Evolutionary conservation across 352 stramenopile species (phyloP), one percentile per base, ranked within the genome.

Genomic region (Elongisporangium undulatum): DNA sequence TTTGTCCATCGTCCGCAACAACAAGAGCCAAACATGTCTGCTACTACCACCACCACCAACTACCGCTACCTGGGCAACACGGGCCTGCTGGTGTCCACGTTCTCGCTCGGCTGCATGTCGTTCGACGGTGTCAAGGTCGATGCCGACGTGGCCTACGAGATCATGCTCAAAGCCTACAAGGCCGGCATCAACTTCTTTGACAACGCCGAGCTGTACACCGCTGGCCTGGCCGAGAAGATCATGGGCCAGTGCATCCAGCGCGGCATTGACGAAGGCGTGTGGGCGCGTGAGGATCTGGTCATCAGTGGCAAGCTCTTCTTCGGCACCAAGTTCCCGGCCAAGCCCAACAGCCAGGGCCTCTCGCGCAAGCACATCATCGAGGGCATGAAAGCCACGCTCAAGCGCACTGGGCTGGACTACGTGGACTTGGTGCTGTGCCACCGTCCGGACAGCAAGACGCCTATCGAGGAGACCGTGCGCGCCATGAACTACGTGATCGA

Each of bases 371-470:
- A 80, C 55, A 66, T 89, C 39, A 62, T 78, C 19, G 71, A 82
- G 21, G 72, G 74, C 45, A 69, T 72, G 29, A 72, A 74, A 16
- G 56, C 72, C 0, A 72, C 71, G 20, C 53, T 89, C 15, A 56
- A 68, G 53, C 69, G 69, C 15, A 41, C 85, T 19, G 68, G 61
- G 3, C 55, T 70, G 9, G 70, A 79, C 6, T 81, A 82, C 49
- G 75, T 89, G 2, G 79, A 89, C 45, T 50, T 89, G 17, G 69
- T 82, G 29, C 87, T 82, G 55, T 79, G 69, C 59, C 77, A 86
- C 48, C 76, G 71, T 29, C 66, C 69, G 16, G 79, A 89, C 22
- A 58, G 72, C 1, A 60, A 29, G 29, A 85, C 70, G 24, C 77
- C 77, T 0, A 87, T 87, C 20, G 77, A 87, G 63, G 81, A 88